A percentile compares a stretch with the other conserved stretches of the same genome.
Evolutionary conservation across 371 early-diverging fungal species (phyloP).

Genomic region (Mortierella sp.): DNA sequence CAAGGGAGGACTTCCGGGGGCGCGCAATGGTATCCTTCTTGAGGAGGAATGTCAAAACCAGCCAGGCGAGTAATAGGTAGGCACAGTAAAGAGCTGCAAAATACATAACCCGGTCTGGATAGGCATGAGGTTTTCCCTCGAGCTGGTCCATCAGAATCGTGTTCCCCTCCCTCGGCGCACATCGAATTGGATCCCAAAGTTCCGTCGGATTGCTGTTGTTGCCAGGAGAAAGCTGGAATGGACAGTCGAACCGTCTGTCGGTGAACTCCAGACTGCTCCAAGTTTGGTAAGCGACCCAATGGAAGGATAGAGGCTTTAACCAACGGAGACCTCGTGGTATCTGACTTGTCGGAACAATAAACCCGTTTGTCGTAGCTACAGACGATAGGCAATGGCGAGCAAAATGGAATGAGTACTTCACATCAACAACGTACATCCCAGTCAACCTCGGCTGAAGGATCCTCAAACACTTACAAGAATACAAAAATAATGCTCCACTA

Average conservation of each 20-base stretch:
- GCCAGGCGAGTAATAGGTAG: conserved; percentile 10
- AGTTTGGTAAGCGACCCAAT: conserved; percentile 12
- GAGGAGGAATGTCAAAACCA: background rate
- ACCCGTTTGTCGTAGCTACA: conserved; percentile 13
- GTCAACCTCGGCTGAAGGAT: no score
- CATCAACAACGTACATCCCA: no score
- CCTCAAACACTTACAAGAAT: background rate
- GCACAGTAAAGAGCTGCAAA: background rate
- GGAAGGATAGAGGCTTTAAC: conserved; percentile 14
- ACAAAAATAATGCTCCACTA: background rate
- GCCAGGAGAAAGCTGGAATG: background rate
- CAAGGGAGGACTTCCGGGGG: background rate
- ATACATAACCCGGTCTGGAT: background rate
- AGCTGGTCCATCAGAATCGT: background rate
- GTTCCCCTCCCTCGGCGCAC: conserved; percentile 23
- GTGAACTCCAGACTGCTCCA: conserved; percentile 24
- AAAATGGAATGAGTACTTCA: background rate
- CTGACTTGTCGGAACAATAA: conserved; percentile 3
- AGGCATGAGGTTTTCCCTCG: background rate
- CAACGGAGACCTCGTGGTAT: conserved; percentile 11
- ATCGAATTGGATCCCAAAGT: conserved; percentile 4
- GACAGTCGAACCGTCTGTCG: conserved; percentile 13
- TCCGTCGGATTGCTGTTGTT: background rate
- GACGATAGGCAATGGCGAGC: background rate
- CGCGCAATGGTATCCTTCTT: background rate